Conservation (phyloP, 169 alveolate species). For the Theileria equi region DNA sequence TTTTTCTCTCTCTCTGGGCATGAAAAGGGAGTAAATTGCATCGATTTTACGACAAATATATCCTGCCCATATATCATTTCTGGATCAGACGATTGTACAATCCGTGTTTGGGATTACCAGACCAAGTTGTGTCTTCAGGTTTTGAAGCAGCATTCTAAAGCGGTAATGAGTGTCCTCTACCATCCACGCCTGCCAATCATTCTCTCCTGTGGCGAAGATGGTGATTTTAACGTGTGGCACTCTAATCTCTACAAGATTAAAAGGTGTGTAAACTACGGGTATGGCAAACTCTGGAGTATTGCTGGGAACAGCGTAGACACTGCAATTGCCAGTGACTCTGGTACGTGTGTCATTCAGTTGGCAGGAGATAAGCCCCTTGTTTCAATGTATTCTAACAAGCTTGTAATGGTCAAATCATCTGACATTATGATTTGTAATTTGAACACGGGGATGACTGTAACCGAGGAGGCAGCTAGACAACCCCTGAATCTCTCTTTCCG, state of each 20-base stretch:
- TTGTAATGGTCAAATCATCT: slow-evolving; percentile 89
- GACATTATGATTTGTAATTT: slow-evolving; percentile 90
- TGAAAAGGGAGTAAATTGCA: slow-evolving; percentile 95
- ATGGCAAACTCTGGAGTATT: slow-evolving; percentile 93
- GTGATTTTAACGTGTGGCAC: slow-evolving; percentile 94
- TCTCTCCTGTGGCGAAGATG: slow-evolving; percentile 95
- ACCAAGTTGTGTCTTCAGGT: slow-evolving; percentile 96
- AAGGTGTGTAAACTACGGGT: slow-evolving; percentile 88
- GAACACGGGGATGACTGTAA: slow-evolving; percentile 23
- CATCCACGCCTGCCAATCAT: slow-evolving; percentile 92
- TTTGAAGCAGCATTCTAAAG: slow-evolving; percentile 90
- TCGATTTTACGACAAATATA: slow-evolving; percentile 75
- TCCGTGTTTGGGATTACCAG: slow-evolving; percentile 98
- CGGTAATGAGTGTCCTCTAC: slow-evolving; percentile 89
- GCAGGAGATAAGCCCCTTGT: slow-evolving; percentile 96
- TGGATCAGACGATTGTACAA: slow-evolving; percentile 95
- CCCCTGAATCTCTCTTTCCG: slow-evolving; percentile 65
- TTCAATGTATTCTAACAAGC: slow-evolving; percentile 90
- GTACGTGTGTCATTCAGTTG: slow-evolving; percentile 91
- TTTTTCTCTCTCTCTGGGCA: slow-evolving; percentile 96
- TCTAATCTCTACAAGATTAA: slow-evolving; percentile 90
- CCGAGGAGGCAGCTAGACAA: slow-evolving; percentile 34
- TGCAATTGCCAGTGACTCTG: slow-evolving; percentile 85
- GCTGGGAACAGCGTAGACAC: slow-evolving; percentile 74
- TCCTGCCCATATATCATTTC: slow-evolving; percentile 93